Percentiles rank a stretch among this genome's conserved stretches.
phyloP scores from a whole-genome alignment of 495 filamentous ascomycete genomes.

The Tuber melanosporum region DNA sequence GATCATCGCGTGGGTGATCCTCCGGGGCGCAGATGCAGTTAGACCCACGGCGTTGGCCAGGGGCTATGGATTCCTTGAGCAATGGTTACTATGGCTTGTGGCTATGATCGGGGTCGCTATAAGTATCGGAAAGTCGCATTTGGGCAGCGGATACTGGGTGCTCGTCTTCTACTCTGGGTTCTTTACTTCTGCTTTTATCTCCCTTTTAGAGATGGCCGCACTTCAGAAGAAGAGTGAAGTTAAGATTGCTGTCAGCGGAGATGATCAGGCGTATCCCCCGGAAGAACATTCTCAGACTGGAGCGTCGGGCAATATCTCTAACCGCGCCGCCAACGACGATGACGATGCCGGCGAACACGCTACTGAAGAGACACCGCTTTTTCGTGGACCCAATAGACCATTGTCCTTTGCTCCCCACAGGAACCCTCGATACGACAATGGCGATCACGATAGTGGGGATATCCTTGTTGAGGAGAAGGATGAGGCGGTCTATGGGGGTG shows the following conservation, averaged over 20 bases:
- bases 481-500: conserved; percentile 58
- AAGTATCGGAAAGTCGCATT: conserved; percentile 57
- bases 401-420: conserved; percentile 71
- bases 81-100: conserved; percentile 67
- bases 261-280: conserved; percentile 6
- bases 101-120: conserved; percentile 63
- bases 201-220: conserved; percentile 70
- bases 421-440: conserved; percentile 39
- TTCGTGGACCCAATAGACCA: conserved; percentile 52
- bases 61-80: conserved; percentile 73
- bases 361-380: conserved; percentile 73
- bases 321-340: conserved; percentile 43
- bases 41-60: conserved; percentile 83
- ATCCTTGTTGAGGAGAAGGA: conserved; percentile 43
- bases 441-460: conserved; percentile 41
- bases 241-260: background rate
- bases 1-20: conserved; percentile 73
- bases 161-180: conserved; percentile 70
- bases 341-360: conserved; percentile 53
- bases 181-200: conserved; percentile 66
- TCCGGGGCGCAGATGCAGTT: conserved; percentile 70
- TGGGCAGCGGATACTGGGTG: conserved; percentile 75
- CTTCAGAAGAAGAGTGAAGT: conserved; percentile 49
- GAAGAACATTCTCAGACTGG: conserved; percentile 25
- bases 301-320: conserved; percentile 7